Percentiles rank a stretch among this genome's conserved stretches.
These are phyloP conservation scores for Firmiana major DNA, from an alignment of 345 rosid species.

Conservation along the genomic window DNA sequence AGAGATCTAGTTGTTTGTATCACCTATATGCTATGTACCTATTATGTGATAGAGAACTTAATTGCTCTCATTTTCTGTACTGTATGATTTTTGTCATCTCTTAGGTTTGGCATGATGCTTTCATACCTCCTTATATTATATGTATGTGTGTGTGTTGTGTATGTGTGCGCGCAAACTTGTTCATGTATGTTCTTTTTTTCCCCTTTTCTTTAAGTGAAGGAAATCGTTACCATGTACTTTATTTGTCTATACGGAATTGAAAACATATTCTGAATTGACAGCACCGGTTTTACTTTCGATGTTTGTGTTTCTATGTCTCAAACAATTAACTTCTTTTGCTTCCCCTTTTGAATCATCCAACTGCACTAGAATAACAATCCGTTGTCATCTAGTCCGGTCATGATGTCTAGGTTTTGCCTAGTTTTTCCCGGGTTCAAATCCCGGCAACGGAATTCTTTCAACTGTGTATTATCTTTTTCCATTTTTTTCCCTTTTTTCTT, in stretches of 20 bases:
- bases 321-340: neutral
- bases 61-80: neutral
- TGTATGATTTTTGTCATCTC: neutral
- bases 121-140: neutral
- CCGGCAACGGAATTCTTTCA: conserved; percentile 47
- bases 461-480: neutral
- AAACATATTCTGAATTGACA: neutral
- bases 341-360: neutral
- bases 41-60: neutral
- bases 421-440: conserved; percentile 69
- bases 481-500: too few species aligned
- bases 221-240: neutral
- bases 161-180: neutral
- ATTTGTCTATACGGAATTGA: neutral
- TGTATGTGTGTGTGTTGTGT: neutral
- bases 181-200: too few species aligned
- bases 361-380: conserved; percentile 25
- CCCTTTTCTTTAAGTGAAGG: neutral
- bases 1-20: neutral
- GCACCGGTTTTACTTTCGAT: neutral
- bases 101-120: neutral
- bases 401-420: conserved; percentile 63
- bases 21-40: neutral
- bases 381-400: conserved; percentile 70
- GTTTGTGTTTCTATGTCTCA: neutral